These are phyloP conservation scores for Venturia asperata DNA, from an alignment of 2,329 filamentous ascomycete genomes.

Conservation along the genomic window DNA sequence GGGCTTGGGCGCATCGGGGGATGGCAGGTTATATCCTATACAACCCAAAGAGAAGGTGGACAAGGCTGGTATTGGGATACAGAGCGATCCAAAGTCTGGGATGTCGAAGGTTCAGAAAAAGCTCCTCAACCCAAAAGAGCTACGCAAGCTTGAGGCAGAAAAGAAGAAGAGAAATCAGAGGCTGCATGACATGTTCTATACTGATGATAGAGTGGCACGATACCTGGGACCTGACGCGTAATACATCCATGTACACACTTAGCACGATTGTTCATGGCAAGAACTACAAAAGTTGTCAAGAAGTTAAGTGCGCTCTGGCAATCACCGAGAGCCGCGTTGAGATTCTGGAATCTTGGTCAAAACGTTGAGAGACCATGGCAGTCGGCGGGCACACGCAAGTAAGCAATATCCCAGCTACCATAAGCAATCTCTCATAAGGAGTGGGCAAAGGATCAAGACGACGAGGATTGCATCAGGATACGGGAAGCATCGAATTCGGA, in stretches of 20 bases:
- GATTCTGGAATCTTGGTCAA: background rate
- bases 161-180: constrained; percentile 57
- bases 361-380: background rate
- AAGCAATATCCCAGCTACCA: background rate
- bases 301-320: background rate
- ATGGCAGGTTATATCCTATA: constrained; percentile 68
- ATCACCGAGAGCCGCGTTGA: background rate
- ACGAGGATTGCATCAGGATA: background rate
- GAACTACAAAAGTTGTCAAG: background rate
- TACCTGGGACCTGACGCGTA: constrained; percentile 50
- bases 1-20: constrained; percentile 62
- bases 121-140: constrained; percentile 44
- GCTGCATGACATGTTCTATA: constrained; percentile 65
- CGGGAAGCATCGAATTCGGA: background rate
- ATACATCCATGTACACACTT: background rate
- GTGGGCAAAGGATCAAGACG: too few species aligned
- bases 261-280: background rate
- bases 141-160: constrained; percentile 54
- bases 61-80: constrained; percentile 57
- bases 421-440: too few species aligned
- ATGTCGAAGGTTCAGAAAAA: constrained; percentile 1
- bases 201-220: constrained; percentile 65
- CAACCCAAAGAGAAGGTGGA: constrained; percentile 66
- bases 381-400: background rate
- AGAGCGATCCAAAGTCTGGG: background rate